phyloP scores from a whole-genome alignment of 352 stramenopile genomes.

The Blastocystis sp. region DNA sequence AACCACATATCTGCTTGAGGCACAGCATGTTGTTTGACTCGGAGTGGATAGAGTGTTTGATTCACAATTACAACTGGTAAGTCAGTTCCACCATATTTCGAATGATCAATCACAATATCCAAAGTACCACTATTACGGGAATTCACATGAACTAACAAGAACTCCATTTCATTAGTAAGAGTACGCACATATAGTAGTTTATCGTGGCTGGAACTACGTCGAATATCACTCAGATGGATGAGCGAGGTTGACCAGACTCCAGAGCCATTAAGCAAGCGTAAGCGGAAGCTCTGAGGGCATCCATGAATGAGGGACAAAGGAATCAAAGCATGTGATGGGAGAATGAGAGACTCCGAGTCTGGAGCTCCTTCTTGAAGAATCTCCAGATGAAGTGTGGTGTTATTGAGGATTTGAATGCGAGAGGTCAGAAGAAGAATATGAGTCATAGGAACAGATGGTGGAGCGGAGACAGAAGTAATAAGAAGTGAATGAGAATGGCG shows the following conservation, averaged over 20 bases:
- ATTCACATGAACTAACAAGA: neutral
- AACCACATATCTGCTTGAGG: neutral
- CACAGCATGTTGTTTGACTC: neutral
- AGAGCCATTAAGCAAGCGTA: conserved; percentile 9
- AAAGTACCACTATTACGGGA: neutral
- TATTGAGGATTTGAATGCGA: neutral
- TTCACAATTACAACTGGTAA: conserved; percentile 22
- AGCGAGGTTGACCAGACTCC: conserved; percentile 1
- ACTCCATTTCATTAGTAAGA: neutral
- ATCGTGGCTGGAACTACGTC: neutral
- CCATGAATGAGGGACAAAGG: neutral
- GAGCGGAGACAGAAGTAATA: neutral
- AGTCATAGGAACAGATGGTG: neutral
- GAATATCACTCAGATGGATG: neutral
- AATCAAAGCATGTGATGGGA: neutral
- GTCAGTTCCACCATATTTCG: neutral
- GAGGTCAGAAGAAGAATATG: neutral
- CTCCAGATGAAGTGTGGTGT: neutral
- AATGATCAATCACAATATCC: conserved; percentile 25
- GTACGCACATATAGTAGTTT: neutral
- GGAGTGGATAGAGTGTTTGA: conserved; percentile 6
- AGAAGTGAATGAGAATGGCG: neutral
- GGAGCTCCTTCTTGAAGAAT: neutral
- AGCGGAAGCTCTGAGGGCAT: neutral
- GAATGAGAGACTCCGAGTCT: neutral